phyloP scores from a whole-genome alignment of 345 rosid genomes.

The Salix koriyanagi region DNA sequence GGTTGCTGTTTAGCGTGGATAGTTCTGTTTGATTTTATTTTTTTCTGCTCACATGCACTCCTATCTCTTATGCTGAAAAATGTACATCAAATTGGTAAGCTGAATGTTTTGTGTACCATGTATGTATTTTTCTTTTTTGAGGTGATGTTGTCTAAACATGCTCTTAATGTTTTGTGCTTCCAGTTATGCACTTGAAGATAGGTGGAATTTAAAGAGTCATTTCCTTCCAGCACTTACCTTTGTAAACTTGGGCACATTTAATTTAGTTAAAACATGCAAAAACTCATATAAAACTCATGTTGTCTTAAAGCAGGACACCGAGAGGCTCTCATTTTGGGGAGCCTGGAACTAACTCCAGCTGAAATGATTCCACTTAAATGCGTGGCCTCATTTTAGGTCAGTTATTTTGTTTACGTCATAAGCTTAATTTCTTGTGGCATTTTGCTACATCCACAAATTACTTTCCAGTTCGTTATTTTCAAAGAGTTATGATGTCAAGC shows the following conservation, averaged over 20 bases:
- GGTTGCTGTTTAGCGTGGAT: not conserved
- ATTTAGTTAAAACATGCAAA: conserved; percentile 55
- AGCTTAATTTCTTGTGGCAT: conserved; percentile 57
- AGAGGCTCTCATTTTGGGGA: conserved; percentile 97
- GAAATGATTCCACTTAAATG: conserved; percentile 95
- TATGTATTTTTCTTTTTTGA: conserved; percentile 8
- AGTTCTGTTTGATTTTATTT: not conserved
- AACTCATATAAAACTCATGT: conserved; percentile 92
- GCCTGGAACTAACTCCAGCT: conserved; percentile 95
- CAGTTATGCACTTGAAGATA: conserved; percentile 43
- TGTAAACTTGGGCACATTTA: conserved; percentile 62
- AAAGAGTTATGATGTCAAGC: conserved; percentile 28
- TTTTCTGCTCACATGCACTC: not conserved
- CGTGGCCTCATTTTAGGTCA: conserved; percentile 99
- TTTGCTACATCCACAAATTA: conserved; percentile 53
- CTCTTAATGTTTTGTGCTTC: conserved; percentile 30
- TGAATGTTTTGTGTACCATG: conserved; percentile 24
- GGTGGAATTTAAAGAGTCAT: conserved; percentile 41
- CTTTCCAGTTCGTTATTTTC: conserved; percentile 43
- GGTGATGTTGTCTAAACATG: conserved; percentile 21
- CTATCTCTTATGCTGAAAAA: not conserved
- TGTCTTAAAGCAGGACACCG: conserved; percentile 96
- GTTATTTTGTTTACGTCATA: conserved; percentile 73
- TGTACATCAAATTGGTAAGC: conserved; percentile 13
- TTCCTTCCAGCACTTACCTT: conserved; percentile 66